Percentiles rank a stretch among this genome's conserved stretches.
These are phyloP conservation scores for Lachnellula cervina DNA, from an alignment of 2,329 filamentous ascomycete species.

Conservation along the genomic window DNA sequence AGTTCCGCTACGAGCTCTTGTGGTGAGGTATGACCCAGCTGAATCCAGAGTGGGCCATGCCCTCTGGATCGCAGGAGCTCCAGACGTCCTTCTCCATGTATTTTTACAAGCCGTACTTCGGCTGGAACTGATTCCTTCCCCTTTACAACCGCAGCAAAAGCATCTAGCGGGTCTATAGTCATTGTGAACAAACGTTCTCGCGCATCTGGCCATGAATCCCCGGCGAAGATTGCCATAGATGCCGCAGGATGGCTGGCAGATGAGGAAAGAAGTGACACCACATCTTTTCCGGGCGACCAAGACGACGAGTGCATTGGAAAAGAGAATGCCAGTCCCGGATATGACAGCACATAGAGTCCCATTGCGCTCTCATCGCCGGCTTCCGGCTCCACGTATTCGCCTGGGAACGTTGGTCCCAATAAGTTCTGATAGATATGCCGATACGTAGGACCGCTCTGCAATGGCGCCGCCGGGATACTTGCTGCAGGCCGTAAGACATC, in stretches of 20 bases:
- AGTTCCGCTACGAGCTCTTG: slow-evolving; percentile 89
- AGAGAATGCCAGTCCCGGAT: slow-evolving; percentile 89
- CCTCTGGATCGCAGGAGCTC: slow-evolving; percentile 72
- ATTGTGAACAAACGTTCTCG: slow-evolving; percentile 73
- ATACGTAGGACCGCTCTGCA: slow-evolving; percentile 64
- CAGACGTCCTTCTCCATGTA: slow-evolving; percentile 73
- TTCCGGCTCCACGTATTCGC: slow-evolving; percentile 75
- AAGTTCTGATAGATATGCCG: slow-evolving; percentile 86
- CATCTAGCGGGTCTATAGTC: slow-evolving; percentile 67
- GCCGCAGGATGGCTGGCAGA: slow-evolving; percentile 70
- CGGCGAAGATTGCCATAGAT: slow-evolving; percentile 87
- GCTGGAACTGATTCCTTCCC: slow-evolving; percentile 78
- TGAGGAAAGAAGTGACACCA: slow-evolving; percentile 79
- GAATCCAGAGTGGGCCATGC: slow-evolving; percentile 62
- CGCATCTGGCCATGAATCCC: slow-evolving; percentile 84
- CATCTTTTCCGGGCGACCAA: slow-evolving; percentile 73
- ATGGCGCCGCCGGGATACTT: slow-evolving; percentile 25
- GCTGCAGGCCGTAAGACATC: slow-evolving; percentile 67
- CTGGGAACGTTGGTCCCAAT: slow-evolving; percentile 90
- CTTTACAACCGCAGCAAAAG: slow-evolving; percentile 62
- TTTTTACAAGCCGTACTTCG: slow-evolving; percentile 74
- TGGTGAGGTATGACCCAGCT: slow-evolving; percentile 79
- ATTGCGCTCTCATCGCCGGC: slow-evolving; percentile 46
- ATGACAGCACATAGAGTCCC: slow-evolving; percentile 86
- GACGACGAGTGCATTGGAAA: slow-evolving; percentile 72